Base-by-base conservation (phyloP, 768 basidiomycete genomes). In the Leucosporidium scottii region DNA sequence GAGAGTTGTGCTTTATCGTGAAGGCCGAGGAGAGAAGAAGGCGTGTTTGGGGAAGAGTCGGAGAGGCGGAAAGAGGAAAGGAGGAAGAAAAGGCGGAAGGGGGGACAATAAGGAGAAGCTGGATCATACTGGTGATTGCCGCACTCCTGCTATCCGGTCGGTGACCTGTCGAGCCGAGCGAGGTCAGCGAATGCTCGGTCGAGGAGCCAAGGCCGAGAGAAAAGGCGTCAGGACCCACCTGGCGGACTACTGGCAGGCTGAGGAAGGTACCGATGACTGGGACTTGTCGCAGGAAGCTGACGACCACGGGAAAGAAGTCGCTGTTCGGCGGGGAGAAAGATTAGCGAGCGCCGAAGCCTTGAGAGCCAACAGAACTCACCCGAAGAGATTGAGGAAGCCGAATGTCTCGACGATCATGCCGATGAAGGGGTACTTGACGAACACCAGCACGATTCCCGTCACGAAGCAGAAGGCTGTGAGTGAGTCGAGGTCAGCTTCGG, bases 281-380 rank as follows among this genome's bases (percentile, higher is more conserved):
- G 56, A 98, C 78, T 80, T 97, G 94, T 64, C 93, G 84, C 70
- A 98, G 80, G 83, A 98, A 97, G n/a, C 91, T 93, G 59, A 99
- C 82, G 64, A 99, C 88, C 68, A 98, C 96, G 9, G 96, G 96
- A 85, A 98, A 98, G 83, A 99, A 99, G 80, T 97, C 94, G 55
- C 94, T 98, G 80, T 56, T 25, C 34, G 8, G 30, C 2, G 17
- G 39, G 36, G 17, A 34, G 55, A 4, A 30, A n/a, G 39, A 27
- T 36, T 31, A 56, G 55, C 55, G 27, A 28, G 18, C 10, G 30
- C 30, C 28, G 55, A 57, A 36, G 20, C 10, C 7, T 5, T 5
- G 47, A 44, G 23, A 17, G 36, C 6, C 20, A 8, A 8, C 21
- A 6, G 20, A 18, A 69, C 74, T 47, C 23, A 98, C 94, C 94